phyloP scores from a whole-genome alignment of 108 stramenopile species.

The Skeletonema costatum region DNA sequence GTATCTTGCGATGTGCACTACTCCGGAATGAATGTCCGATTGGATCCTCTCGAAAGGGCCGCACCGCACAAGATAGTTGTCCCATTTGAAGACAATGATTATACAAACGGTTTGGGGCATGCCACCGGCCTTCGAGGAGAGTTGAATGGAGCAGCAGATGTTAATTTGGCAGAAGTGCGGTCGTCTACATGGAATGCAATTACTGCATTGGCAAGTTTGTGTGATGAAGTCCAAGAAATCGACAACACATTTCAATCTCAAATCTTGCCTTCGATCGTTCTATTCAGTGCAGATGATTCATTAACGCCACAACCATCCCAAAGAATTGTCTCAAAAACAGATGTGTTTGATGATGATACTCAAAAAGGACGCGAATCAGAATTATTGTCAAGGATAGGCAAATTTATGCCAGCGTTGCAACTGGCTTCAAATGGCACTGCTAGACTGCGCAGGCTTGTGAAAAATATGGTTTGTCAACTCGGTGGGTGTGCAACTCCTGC shows the following conservation, averaged over 20 bases:
- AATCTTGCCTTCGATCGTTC: slow-evolving; percentile 34
- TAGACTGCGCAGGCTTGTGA: slow-evolving; percentile 39
- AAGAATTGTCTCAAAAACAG: not conserved
- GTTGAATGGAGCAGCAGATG: slow-evolving; percentile 17
- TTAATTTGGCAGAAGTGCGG: slow-evolving; percentile 3
- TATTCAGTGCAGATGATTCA: slow-evolving; percentile 39
- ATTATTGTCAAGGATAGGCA: slow-evolving; percentile 45
- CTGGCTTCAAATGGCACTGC: slow-evolving; percentile 42
- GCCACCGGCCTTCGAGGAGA: slow-evolving; percentile 18
- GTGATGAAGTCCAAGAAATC: slow-evolving; percentile 54
- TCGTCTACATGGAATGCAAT: slow-evolving; percentile 48
- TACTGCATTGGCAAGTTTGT: slow-evolving; percentile 47
- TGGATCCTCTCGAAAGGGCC: slow-evolving; percentile 40
- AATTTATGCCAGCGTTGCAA: slow-evolving; percentile 48
- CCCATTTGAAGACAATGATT: slow-evolving; percentile 8
- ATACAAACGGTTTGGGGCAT: not conserved
- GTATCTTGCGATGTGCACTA: slow-evolving; percentile 32
- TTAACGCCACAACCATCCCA: not conserved
- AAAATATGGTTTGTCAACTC: slow-evolving; percentile 58
- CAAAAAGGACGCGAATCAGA: slow-evolving; percentile 27
- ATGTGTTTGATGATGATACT: slow-evolving; percentile 36
- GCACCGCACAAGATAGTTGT: slow-evolving; percentile 50
- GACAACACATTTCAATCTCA: slow-evolving; percentile 4
- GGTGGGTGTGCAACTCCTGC: slow-evolving; percentile 42
- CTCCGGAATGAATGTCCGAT: slow-evolving; percentile 22